Conservation (phyloP, 495 filamentous ascomycete genomes). For the Neurospora intermedia region DNA sequence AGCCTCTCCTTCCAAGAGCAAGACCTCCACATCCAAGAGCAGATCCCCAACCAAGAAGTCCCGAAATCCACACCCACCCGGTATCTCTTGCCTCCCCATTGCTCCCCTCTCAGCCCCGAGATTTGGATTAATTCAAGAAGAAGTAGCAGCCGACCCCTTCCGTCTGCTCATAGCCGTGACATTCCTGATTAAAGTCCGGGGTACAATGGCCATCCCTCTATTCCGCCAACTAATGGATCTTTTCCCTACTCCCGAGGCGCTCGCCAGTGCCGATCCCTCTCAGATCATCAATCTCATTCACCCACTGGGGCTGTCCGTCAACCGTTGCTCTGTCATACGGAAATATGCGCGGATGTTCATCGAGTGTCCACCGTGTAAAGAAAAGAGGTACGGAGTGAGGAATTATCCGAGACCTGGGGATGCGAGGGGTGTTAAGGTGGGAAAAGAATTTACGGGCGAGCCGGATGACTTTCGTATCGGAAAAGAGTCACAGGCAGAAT, state of each 20-base stretch:
- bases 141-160: slow-evolving; percentile 59
- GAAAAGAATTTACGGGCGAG: slow-evolving; percentile 32
- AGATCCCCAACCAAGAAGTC: slow-evolving; percentile 4
- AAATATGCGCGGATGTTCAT: slow-evolving; percentile 63
- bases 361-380: slow-evolving; percentile 46
- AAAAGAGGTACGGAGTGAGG: slow-evolving; percentile 50
- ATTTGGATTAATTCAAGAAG: slow-evolving; percentile 81
- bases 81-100: slow-evolving; percentile 58
- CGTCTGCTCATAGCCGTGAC: slow-evolving; percentile 63
- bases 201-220: slow-evolving; percentile 63
- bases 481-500: not conserved
- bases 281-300: slow-evolving; percentile 55
- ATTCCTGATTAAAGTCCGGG: slow-evolving; percentile 74
- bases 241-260: slow-evolving; percentile 55
- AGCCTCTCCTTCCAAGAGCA: not conserved
- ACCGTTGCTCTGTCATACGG: slow-evolving; percentile 41
- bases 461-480: slow-evolving; percentile 2
- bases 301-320: slow-evolving; percentile 61
- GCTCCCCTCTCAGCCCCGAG: slow-evolving; percentile 48
- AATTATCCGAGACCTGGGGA: slow-evolving; percentile 55
- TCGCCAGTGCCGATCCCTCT: slow-evolving; percentile 47
- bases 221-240: slow-evolving; percentile 55
- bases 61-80: slow-evolving; percentile 24
- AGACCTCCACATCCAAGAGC: not conserved
- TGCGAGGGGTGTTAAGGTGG: slow-evolving; percentile 41